Conservation (phyloP, 352 stramenopile species). For the Phytophthora hibernalis region DNA sequence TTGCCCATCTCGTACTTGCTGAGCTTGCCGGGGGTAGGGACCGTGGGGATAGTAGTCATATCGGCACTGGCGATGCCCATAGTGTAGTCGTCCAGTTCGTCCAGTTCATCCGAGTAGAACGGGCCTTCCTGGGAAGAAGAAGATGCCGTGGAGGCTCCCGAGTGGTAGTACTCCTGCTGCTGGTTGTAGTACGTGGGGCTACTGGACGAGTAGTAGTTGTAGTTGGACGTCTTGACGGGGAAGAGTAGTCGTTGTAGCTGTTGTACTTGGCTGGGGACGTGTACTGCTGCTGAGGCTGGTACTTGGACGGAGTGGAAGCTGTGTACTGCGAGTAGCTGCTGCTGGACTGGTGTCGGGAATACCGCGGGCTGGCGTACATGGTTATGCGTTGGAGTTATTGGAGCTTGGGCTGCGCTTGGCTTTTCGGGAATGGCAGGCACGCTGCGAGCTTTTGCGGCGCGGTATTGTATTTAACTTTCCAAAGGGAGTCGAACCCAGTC, state of each 20-base stretch:
- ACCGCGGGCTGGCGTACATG: constrained; percentile 49
- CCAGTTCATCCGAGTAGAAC: constrained; percentile 79
- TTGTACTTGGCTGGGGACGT: constrained; percentile 38
- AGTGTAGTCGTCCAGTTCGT: constrained; percentile 75
- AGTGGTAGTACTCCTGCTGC: constrained; percentile 74
- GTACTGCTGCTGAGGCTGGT: constrained; percentile 23
- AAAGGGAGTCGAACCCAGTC: constrained; percentile 3
- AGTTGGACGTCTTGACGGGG: constrained; percentile 48
- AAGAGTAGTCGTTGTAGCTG: constrained; percentile 41
- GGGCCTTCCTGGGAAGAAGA: constrained; percentile 77
- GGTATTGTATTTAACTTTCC: constrained; percentile 24
- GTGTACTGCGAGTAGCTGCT: constrained; percentile 35
- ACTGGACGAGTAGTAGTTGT: constrained; percentile 54
- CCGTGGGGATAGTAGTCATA: constrained; percentile 81
- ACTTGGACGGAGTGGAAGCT: constrained; percentile 36
- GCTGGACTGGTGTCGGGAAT: constrained; percentile 40
- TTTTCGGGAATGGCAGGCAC: constrained; percentile 50
- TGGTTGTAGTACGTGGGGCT: constrained; percentile 58
- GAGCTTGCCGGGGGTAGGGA: constrained; percentile 72
- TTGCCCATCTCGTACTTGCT: constrained; percentile 82
- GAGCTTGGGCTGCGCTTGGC: constrained; percentile 21
- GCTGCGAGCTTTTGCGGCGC: neutral
- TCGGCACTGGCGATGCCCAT: constrained; percentile 59
- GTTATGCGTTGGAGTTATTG: neutral
- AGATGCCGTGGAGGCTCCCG: constrained; percentile 77